Evolutionary conservation across 164 flowering plant genomes (phyloP), one percentile per base, ranked within the genome.

Genomic region (Cinnamomum chago): DNA sequence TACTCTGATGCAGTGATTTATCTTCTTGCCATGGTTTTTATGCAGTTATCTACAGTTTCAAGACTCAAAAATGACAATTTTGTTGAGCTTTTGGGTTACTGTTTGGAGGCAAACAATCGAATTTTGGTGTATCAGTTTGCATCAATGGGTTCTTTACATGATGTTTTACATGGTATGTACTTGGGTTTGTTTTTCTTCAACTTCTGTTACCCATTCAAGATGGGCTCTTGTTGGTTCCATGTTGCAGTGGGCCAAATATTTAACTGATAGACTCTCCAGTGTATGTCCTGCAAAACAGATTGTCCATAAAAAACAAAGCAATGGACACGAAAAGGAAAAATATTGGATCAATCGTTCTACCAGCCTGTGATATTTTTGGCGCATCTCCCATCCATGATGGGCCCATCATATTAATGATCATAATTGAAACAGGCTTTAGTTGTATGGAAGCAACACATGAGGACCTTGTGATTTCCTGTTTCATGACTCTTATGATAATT

Each of bases 101-200:
- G 89, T 73, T 72, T 89, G 81, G 95, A 89, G 65, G 88, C 81
- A 40, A 78, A 87, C 74, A 87, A 85, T 72, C 76, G 89, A 58
- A 85, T 90, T 50, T 82, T 88, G 79, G 91, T 81, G 11, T 90
- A 88, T 79, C 81, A 88, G 76, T 89, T 76, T 78, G 92, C 95
- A 6, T 70, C 81, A 5, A 84, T 28, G 88, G 95, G 95, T 50
- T 85, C 95, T 70, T 76, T 90, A 73, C 95, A 90, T 75, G 92
- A 90, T 67, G 73, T 88, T 50, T 76, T 90, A 78, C 92, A 90
- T 75, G 95, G 95, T 89, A 85, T 66, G 25, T 23, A 52, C 17
- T 66, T 12, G 0, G 27, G 14, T 50, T 67, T 27, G 67, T 30
- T 65, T 62, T 71, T 24, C 17, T 30, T 14, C 51, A 40, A 18